phyloP scores from a whole-genome alignment of 1,284 basidiomycete genomes.

The Grifola frondosa region DNA sequence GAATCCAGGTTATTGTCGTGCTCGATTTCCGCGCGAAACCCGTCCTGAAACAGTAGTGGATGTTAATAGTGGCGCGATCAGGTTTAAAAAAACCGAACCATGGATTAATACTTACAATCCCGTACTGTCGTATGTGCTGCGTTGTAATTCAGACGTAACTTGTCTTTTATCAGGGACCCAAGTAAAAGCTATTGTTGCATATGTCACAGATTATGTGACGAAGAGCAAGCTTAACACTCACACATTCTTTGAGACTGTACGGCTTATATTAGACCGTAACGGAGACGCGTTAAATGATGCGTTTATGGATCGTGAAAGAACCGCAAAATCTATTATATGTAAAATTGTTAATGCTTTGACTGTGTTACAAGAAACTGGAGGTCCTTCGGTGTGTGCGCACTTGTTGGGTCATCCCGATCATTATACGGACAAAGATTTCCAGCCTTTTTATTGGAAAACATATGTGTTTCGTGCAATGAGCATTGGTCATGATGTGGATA shows the following conservation, averaged over 20 bases:
- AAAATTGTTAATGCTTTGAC: slow-evolving; percentile 14
- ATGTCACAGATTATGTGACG: slow-evolving; percentile 15
- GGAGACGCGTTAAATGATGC: neutral
- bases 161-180: slow-evolving; percentile 9
- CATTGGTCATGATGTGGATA: slow-evolving; percentile 1
- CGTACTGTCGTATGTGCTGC: neutral
- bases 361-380: slow-evolving; percentile 7
- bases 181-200: slow-evolving; percentile 8
- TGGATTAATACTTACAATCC: slow-evolving; percentile 13
- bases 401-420: slow-evolving; percentile 15
- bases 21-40: slow-evolving; percentile 2
- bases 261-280: neutral
- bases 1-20: neutral
- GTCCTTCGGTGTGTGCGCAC: slow-evolving; percentile 9
- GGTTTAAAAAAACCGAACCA: slow-evolving; percentile 2
- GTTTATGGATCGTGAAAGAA: neutral
- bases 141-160: slow-evolving; percentile 15
- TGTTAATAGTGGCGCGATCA: slow-evolving; percentile 1
- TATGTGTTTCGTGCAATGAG: slow-evolving; percentile 2
- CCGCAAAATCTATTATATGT: neutral
- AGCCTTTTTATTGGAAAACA: slow-evolving; percentile 7
- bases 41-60: neutral
- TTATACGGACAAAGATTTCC: slow-evolving; percentile 10
- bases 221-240: slow-evolving; percentile 4
- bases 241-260: slow-evolving; percentile 6